phyloP scores from a whole-genome alignment of 208 protist species.

The Leishmania tarentolae region DNA sequence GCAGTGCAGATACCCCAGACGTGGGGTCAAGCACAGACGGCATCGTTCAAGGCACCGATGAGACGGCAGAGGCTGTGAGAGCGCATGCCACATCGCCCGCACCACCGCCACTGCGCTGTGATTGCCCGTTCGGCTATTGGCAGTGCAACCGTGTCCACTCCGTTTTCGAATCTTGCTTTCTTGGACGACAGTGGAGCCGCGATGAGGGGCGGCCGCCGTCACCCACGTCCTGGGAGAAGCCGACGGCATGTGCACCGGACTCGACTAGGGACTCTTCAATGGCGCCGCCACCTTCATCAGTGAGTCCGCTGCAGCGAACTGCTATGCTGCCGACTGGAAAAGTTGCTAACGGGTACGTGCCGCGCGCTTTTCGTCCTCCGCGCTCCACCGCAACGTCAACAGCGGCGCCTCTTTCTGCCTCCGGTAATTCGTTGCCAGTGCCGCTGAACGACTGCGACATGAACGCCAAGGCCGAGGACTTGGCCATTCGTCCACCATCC shows the following conservation, averaged over 20 bases:
- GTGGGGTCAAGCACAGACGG: conserved; percentile 10
- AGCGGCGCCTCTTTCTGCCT: neutral
- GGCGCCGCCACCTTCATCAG: neutral
- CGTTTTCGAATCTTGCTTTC: conserved; percentile 67
- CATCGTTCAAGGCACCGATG: neutral
- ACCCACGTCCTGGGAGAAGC: neutral
- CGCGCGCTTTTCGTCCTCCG: conserved; percentile 33
- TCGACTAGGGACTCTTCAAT: conserved; percentile 3
- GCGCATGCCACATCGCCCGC: neutral
- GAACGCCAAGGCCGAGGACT: neutral
- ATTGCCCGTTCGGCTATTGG: conserved; percentile 55
- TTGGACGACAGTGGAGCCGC: conserved; percentile 48
- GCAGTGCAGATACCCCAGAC: conserved; percentile 6
- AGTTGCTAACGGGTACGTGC: conserved; percentile 8
- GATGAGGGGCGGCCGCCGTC: conserved; percentile 3
- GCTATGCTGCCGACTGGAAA: neutral
- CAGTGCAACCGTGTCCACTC: conserved; percentile 65
- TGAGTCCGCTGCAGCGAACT: neutral
- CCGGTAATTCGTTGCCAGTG: neutral
- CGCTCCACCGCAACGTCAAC: conserved; percentile 14
- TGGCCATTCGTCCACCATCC: neutral
- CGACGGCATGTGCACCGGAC: neutral
- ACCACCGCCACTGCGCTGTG: conserved; percentile 6
- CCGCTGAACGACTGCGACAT: neutral
- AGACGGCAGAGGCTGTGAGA: neutral